Percentiles rank a stretch among this genome's conserved stretches.
phyloP scores from a whole-genome alignment of 2,329 filamentous ascomycete genomes.

The Phaeosphaeriaceae sp. region DNA sequence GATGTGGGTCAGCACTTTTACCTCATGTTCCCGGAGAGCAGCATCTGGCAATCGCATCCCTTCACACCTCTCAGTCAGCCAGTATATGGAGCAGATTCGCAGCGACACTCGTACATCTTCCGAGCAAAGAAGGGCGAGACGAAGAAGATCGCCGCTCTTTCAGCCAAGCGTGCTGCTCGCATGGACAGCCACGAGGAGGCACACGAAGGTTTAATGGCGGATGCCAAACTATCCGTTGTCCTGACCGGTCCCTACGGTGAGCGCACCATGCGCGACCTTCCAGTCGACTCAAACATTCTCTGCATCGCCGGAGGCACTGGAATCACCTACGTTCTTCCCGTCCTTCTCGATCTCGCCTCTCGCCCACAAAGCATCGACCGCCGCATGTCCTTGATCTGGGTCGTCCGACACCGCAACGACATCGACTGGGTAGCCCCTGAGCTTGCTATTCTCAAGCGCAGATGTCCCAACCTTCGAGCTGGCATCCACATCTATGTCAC shows the following conservation, averaged over 20 bases:
- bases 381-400: slow-evolving; percentile 44
- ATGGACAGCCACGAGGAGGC: slow-evolving; percentile 27
- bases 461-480: slow-evolving; percentile 31
- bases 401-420: slow-evolving; percentile 40
- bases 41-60: slow-evolving; percentile 75
- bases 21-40: slow-evolving; percentile 70
- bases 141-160: slow-evolving; percentile 40
- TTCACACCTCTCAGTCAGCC: slow-evolving; percentile 57
- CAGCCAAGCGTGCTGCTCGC: slow-evolving; percentile 31
- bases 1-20: slow-evolving; percentile 74
- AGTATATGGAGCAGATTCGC: slow-evolving; percentile 29
- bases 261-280: slow-evolving; percentile 29
- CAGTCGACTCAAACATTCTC: slow-evolving; percentile 38
- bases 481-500: slow-evolving; percentile 45
- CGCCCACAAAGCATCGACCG: slow-evolving; percentile 31
- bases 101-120: slow-evolving; percentile 45
- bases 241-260: slow-evolving; percentile 46
- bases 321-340: slow-evolving; percentile 47
- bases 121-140: slow-evolving; percentile 45
- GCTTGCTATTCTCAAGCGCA: slow-evolving; percentile 38
- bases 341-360: slow-evolving; percentile 38
- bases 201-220: slow-evolving; percentile 28
- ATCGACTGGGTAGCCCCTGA: slow-evolving; percentile 47
- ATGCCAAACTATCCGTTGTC: slow-evolving; percentile 39
- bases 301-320: slow-evolving; percentile 48